Evolutionary conservation across 2,329 filamentous ascomycete genomes (phyloP).

Genomic region (Alternaria dauci): DNA sequence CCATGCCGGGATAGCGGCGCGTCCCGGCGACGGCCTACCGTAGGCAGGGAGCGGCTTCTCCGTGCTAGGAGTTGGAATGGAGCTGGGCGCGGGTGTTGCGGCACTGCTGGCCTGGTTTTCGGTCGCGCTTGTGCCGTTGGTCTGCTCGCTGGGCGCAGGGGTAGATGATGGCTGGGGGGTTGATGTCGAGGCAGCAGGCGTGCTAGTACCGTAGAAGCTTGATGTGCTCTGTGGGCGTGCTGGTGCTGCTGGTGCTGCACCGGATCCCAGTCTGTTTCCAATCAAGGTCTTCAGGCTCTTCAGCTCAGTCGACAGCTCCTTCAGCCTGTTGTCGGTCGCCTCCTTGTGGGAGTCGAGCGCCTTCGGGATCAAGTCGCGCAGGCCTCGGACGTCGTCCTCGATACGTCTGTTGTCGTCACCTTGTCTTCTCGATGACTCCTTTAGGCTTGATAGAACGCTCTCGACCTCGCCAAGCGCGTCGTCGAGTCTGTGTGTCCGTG

Average conservation of each 20-base stretch:
- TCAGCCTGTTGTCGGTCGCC: slow-evolving; percentile 78
- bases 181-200: slow-evolving; percentile 30
- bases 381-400: slow-evolving; percentile 81
- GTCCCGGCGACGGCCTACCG: slow-evolving; percentile 43
- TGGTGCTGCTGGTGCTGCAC: slow-evolving; percentile 29
- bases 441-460: slow-evolving; percentile 80
- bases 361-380: slow-evolving; percentile 87
- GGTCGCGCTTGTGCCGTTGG: slow-evolving; percentile 21
- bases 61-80: slow-evolving; percentile 30
- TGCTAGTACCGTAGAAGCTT: slow-evolving; percentile 35
- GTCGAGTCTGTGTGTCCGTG: slow-evolving; percentile 84
- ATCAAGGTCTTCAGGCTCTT: slow-evolving; percentile 92
- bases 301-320: slow-evolving; percentile 85
- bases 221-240: slow-evolving; percentile 35
- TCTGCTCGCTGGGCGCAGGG: slow-evolving; percentile 33
- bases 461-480: slow-evolving; percentile 84
- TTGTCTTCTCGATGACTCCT: slow-evolving; percentile 78
- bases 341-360: slow-evolving; percentile 90
- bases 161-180: slow-evolving; percentile 23
- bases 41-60: slow-evolving; percentile 47
- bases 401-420: slow-evolving; percentile 89
- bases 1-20: slow-evolving; percentile 62
- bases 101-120: slow-evolving; percentile 36
- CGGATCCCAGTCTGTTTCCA: slow-evolving; percentile 64
- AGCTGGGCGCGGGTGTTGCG: slow-evolving; percentile 15